Conservation (phyloP, 805 yeast species). For the Myxozyma neotropica region DNA sequence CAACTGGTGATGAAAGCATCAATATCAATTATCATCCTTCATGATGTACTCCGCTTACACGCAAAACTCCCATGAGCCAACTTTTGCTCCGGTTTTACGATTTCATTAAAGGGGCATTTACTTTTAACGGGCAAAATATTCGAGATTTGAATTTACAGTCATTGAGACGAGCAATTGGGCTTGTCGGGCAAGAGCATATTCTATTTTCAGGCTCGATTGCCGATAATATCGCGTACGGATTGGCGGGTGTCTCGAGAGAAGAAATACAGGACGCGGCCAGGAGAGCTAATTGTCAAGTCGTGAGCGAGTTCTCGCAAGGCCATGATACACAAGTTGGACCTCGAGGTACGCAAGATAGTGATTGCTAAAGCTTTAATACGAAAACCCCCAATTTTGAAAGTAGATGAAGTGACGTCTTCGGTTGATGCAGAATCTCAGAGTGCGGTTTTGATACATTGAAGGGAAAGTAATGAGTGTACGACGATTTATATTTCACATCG, state of each 20-base stretch:
- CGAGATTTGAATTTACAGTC: slow-evolving; percentile 71
- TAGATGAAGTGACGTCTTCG: slow-evolving; percentile 62
- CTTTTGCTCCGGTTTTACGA: slow-evolving; percentile 82
- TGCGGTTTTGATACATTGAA: slow-evolving; percentile 58
- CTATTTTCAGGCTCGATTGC: slow-evolving; percentile 83
- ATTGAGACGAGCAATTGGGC: slow-evolving; percentile 74
- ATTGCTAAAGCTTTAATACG: slow-evolving; percentile 63
- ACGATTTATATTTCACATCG: slow-evolving; percentile 77
- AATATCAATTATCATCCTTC: slow-evolving; percentile 77
- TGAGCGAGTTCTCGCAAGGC: slow-evolving; percentile 61
- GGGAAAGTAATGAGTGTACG: slow-evolving; percentile 59
- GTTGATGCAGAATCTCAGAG: slow-evolving; percentile 63
- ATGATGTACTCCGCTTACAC: slow-evolving; percentile 95
- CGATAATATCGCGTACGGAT: slow-evolving; percentile 87
- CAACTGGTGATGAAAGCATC: slow-evolving; percentile 75
- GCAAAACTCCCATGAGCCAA: slow-evolving; percentile 82
- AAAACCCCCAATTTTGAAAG: slow-evolving; percentile 55
- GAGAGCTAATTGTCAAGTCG: slow-evolving; percentile 63
- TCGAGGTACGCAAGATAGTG: slow-evolving; percentile 58
- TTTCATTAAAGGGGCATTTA: slow-evolving; percentile 56
- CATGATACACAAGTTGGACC: slow-evolving; percentile 57
- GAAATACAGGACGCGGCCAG: slow-evolving; percentile 45
- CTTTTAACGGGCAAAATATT: slow-evolving; percentile 84
- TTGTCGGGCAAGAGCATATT: slow-evolving; percentile 96
- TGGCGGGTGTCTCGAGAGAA: slow-evolving; percentile 69